Evolutionary conservation across 2,329 filamentous ascomycete species (phyloP), one percentile per base, ranked within the genome.

Genomic region (Botrytis medusae): DNA sequence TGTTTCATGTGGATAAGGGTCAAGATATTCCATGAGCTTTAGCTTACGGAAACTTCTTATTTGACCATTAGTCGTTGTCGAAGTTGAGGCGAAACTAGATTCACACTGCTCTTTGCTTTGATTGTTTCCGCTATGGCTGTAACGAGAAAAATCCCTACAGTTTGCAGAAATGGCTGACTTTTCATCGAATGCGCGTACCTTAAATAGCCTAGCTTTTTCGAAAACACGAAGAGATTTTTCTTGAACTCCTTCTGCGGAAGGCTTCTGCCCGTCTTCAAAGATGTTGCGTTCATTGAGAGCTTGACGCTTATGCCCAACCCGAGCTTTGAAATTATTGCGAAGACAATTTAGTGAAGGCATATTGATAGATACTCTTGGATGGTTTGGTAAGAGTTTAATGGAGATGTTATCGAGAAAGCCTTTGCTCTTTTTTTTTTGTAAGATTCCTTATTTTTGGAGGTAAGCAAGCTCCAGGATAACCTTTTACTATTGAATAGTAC

Each of bases 211-310:
- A 34, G 14, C 1, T 0, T 37, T 9, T 2, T 8, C 7, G 32
- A 10, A 48, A 51, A 14, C 1, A 37, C 0, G 0, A 4, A 0
- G 1, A 16, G 32, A 14, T 20, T n/a, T 2, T 64, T 64, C 2
- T 32, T 25, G 14, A n/a, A 22, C 8, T n/a, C 9, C 32, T 6
- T 12, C 46, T 7, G 46, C 1, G 6, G 4, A 40, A 54, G 22
- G 16, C 2, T 20, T 14, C 9, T 12, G 14, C 9, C 6, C 32
- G 4, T n/a, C 18, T 9, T 22, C 34, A 29, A 12, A 7, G 16
- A 29, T 12, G 4, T 54, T 68, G 0, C 20, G 6, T 18, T 57
- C 25, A 32, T 40, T 10, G 1, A n/a, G 40, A 12, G 14, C 34
- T 42, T 22, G 64, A 8, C 9, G 25, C n/a, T 6, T 32, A 16